Conservation (phyloP, 2,329 filamentous ascomycete genomes). For the Diaporthe longicolla region DNA sequence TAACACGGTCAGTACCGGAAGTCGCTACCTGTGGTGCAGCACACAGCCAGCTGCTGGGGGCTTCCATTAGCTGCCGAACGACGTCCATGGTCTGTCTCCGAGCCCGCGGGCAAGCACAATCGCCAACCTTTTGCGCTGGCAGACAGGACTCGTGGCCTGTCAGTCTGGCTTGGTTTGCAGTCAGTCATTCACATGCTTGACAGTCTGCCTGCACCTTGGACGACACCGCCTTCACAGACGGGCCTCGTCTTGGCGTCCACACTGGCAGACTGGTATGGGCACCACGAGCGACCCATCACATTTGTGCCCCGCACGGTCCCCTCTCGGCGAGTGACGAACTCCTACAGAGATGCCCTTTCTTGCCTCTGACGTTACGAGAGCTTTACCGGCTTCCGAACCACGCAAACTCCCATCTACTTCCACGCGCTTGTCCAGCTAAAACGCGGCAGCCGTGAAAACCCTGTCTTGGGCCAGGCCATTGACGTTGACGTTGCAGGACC, state of each 20-base stretch:
- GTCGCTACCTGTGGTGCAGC: neutral
- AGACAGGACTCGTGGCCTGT: neutral
- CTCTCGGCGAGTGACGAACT: slow-evolving; percentile 1
- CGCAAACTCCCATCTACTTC: neutral
- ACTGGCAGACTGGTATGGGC: neutral
- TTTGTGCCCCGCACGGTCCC: slow-evolving; percentile 1
- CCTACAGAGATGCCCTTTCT: neutral
- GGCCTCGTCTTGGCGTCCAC: neutral
- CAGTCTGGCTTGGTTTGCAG: neutral
- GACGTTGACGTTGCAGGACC: slow-evolving; percentile 9
- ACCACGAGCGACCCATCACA: slow-evolving; percentile 19
- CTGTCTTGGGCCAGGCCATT: neutral
- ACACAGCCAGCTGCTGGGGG: neutral
- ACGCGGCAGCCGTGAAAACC: neutral
- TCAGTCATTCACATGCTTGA: neutral
- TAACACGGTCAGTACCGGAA: slow-evolving; percentile 1
- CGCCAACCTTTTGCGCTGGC: neutral
- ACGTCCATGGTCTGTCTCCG: neutral
- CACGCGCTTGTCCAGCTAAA: neutral
- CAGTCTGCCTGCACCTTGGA: neutral
- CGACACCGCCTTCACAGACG: neutral
- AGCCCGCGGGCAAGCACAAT: neutral
- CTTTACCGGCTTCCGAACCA: slow-evolving; percentile 14
- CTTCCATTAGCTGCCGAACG: neutral
- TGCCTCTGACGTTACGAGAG: neutral